Conservation (phyloP, 2,329 filamentous ascomycete species). For the Aspergillus fumigatus region DNA sequence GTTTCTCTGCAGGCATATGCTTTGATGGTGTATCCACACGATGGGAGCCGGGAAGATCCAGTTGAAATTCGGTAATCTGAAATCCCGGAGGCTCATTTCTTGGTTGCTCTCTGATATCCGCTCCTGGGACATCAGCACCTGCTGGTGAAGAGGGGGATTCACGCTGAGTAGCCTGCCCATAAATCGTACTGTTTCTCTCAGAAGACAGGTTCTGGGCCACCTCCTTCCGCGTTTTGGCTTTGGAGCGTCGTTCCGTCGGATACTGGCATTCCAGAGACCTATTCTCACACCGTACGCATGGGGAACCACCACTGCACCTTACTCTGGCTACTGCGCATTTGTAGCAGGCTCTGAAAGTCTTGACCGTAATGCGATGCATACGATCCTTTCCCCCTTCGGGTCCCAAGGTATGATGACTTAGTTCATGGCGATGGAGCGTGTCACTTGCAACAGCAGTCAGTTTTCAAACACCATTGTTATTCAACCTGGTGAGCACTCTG, state of each 20-base stretch:
- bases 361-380: conserved; percentile 38
- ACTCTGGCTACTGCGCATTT: conserved; percentile 38
- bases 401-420: conserved; percentile 36
- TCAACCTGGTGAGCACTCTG: not conserved
- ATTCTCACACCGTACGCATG: conserved; percentile 35
- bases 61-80: conserved; percentile 20
- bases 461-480: not conserved
- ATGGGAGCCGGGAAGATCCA: conserved; percentile 13
- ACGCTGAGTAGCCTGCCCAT: conserved; percentile 7
- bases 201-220: conserved; percentile 4
- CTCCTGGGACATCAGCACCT: not conserved
- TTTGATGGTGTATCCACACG: conserved; percentile 4
- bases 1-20: not conserved
- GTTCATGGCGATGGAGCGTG: conserved; percentile 37
- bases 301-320: conserved; percentile 35
- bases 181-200: conserved; percentile 6
- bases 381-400: conserved; percentile 30
- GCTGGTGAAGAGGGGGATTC: not conserved
- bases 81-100: conserved; percentile 7
- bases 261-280: conserved; percentile 37
- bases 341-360: conserved; percentile 39
- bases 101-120: not conserved
- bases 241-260: conserved; percentile 36
- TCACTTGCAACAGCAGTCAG: conserved; percentile 23
- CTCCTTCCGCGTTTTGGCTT: conserved; percentile 23